Percentiles rank a stretch among this genome's conserved stretches.
These are phyloP conservation scores for Poterioochromonas sp. DNA, from an alignment of 352 stramenopile species.

Conservation along the genomic window DNA sequence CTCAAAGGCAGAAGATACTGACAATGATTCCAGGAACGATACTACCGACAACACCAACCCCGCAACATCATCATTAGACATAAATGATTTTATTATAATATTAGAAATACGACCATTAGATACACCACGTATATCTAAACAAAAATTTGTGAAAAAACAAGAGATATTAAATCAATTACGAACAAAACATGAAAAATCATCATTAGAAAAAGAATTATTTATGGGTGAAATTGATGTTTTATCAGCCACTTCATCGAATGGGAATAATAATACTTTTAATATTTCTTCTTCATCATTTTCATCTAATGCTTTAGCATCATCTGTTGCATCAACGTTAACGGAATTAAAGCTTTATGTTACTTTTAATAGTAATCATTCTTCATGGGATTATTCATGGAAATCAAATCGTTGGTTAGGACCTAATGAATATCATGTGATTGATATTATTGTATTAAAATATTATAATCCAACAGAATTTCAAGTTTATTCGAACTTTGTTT, in stretches of 20 bases:
- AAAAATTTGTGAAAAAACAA: background rate
- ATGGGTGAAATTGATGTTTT: background rate
- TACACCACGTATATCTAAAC: background rate
- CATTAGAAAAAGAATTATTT: background rate
- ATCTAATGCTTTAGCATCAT: no score
- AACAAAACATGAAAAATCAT: background rate
- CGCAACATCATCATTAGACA: no score
- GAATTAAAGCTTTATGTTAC: background rate
- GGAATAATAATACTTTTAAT: no score
- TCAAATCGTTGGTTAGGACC: background rate
- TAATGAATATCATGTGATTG: conserved; percentile 1
- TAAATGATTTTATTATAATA: conserved; percentile 16
- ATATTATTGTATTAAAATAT: conserved; percentile 18
- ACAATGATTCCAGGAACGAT: no score
- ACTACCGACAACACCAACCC: no score
- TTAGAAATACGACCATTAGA: background rate
- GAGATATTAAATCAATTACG: background rate
- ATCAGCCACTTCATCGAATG: no score
- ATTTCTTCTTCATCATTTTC: no score
- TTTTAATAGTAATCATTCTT: conserved; percentile 15
- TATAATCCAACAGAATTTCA: background rate
- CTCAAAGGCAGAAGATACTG: no score
- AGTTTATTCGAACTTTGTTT: background rate
- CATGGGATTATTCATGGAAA: conserved; percentile 21
- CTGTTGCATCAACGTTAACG: background rate